These are phyloP conservation scores for Tulasnella sp. DNA, from an alignment of 768 basidiomycete species.

Conservation along the genomic window DNA sequence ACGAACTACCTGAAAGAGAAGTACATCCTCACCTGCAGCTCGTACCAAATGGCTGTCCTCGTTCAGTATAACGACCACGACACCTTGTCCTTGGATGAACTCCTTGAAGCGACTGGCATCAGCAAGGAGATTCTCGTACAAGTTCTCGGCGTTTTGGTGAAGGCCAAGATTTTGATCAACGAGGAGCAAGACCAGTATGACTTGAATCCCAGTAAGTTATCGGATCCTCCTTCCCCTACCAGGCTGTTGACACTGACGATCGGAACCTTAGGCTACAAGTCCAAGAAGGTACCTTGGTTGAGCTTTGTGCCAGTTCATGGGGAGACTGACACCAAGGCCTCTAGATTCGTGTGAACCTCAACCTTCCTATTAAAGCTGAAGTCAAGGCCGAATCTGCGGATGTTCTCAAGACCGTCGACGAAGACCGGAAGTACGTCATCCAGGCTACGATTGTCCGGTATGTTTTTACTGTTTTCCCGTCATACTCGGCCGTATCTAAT, in stretches of 20 bases:
- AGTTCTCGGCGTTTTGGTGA: conserved; percentile 61
- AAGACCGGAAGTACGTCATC: conserved; percentile 69
- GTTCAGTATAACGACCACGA: conserved; percentile 91
- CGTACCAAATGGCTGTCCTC: conserved; percentile 93
- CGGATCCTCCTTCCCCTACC: neutral
- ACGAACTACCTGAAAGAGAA: conserved; percentile 92
- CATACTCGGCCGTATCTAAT: neutral
- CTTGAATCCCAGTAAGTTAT: conserved; percentile 67
- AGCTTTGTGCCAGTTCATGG: neutral
- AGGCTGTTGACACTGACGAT: neutral
- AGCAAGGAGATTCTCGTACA: conserved; percentile 61
- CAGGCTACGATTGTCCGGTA: conserved; percentile 29
- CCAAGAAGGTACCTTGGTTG: conserved; percentile 33
- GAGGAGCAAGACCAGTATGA: conserved; percentile 89
- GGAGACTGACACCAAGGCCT: neutral
- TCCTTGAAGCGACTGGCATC: conserved; percentile 73
- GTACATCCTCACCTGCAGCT: conserved; percentile 92
- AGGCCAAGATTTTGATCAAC: conserved; percentile 84
- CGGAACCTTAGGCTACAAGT: conserved; percentile 32
- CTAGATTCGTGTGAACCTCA: conserved; percentile 35
- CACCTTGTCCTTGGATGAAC: conserved; percentile 74
- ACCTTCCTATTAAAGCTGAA: conserved; percentile 81
- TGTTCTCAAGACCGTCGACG: conserved; percentile 90
- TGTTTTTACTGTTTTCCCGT: neutral
- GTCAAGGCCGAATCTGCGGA: conserved; percentile 86